These are phyloP conservation scores for Solanum paucissectum DNA, from an alignment of 257 asterid genomes.

Conservation along the genomic window DNA sequence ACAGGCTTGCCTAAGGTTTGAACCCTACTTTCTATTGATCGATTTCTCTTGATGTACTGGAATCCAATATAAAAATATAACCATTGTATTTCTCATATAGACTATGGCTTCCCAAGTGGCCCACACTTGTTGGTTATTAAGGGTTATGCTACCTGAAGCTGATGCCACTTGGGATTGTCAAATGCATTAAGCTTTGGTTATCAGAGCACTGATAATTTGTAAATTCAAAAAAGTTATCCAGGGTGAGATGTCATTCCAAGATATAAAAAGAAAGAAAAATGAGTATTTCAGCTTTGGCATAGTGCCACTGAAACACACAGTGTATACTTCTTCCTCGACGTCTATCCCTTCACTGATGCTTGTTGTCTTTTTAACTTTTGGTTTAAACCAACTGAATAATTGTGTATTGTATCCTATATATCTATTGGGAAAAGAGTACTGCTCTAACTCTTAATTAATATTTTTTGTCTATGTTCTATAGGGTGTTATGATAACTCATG, in stretches of 20 bases:
- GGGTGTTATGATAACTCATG: conserved; percentile 98
- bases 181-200: background rate
- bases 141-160: background rate
- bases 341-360: background rate
- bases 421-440: background rate
- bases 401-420: background rate
- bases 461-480: conserved; percentile 7
- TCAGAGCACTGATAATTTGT: background rate
- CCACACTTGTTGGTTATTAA: background rate
- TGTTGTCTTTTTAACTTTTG: background rate
- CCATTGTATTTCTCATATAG: background rate
- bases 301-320: background rate
- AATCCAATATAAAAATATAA: background rate
- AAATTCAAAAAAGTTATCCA: background rate
- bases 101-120: background rate
- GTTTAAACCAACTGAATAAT: background rate
- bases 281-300: background rate
- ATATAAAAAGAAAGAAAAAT: background rate
- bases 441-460: background rate
- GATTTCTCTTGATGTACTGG: background rate
- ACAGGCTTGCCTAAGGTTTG: conserved; percentile 87
- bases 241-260: background rate
- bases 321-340: background rate
- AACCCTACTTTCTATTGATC: background rate
- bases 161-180: background rate